Evolutionary conservation across 1,139 yeast genomes (phyloP), one percentile per base, ranked within the genome.

Genomic region (Taiozyma sp.): DNA sequence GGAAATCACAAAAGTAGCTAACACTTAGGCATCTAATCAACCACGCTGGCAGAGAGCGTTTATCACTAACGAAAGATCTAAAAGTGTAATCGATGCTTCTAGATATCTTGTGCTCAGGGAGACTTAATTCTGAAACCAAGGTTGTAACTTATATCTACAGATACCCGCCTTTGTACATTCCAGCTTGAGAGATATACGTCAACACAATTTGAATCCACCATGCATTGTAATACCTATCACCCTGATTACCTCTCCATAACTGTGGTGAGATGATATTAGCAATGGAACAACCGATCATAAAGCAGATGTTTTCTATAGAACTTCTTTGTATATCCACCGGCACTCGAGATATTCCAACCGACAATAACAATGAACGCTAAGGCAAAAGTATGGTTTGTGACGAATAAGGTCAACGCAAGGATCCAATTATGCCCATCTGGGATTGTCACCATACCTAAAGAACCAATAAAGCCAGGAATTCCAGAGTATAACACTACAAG

Each of bases 141-240:
- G 26, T 24, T 24, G 26, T 6, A 24, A 24, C 26, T 6, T 24
- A 5, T 6, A 24, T 24, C 26, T 2, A 2, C 26, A 28, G 30
- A 28, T 28, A 10, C 30, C 30, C 8, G 30, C 11, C 30, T 28
- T 8, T 10, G 10, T 28, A 28, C 11, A 28, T 28, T 8, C 10
- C 30, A 8, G 30, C 30, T 3, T 8, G 11, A 28, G 3, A 28
- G 11, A 6, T 8, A 10, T 3, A 78, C 10, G 78, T 71, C 26
- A 76, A 59, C 6, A 77, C 77, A 47, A 78, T 76, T 58, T 76
- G 80, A n/a, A 77, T 77, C 46, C 74, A 69, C 82, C 83, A 77
- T 0, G 83, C 81, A 2, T 74, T 74, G 45, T 64, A 45, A 52
- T 71, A 75, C 53, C 77, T 62, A 48, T 79, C 78, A 4, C 68